Percentiles rank a stretch among this genome's conserved stretches.
phyloP scores from a whole-genome alignment of 345 rosid species.

The Eutrema yunnanense region DNA sequence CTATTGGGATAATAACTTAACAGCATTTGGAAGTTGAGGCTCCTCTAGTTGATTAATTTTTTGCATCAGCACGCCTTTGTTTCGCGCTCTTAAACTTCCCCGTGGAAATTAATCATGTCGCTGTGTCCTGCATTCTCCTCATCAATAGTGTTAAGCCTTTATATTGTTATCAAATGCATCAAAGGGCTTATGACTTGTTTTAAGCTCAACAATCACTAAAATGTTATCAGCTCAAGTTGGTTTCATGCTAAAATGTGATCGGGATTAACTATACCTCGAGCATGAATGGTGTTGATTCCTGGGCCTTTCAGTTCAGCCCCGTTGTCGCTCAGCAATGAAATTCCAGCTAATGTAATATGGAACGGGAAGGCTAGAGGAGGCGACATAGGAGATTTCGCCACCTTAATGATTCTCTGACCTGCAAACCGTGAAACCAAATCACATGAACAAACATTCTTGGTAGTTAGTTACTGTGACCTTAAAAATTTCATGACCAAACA shows the following conservation, averaged over 20 bases:
- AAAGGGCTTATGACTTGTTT: neutral
- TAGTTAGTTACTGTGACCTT: neutral
- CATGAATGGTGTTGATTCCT: slow-evolving; percentile 50
- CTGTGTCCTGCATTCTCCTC: slow-evolving; percentile 39
- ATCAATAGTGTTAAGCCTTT: neutral
- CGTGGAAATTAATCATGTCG: slow-evolving; percentile 36
- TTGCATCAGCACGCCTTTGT: slow-evolving; percentile 24
- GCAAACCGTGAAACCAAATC: slow-evolving; percentile 15
- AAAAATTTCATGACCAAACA: neutral
- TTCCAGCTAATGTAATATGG: slow-evolving; percentile 57
- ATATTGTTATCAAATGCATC: neutral
- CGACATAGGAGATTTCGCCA: slow-evolving; percentile 80
- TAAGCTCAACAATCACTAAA: neutral
- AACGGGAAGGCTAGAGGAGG: slow-evolving; percentile 77
- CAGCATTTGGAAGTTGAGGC: slow-evolving; percentile 5
- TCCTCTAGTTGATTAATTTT: slow-evolving; percentile 24
- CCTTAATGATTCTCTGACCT: slow-evolving; percentile 73
- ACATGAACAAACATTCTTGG: neutral
- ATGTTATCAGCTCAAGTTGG: neutral
- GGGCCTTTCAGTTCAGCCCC: slow-evolving; percentile 59
- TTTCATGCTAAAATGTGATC: neutral
- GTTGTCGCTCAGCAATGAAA: slow-evolving; percentile 49
- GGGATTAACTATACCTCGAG: slow-evolving; percentile 10
- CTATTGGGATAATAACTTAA: neutral
- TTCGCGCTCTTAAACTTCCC: slow-evolving; percentile 3